phyloP scores from a whole-genome alignment of 2,329 filamentous ascomycete genomes.

The Cladosporium sp. region DNA sequence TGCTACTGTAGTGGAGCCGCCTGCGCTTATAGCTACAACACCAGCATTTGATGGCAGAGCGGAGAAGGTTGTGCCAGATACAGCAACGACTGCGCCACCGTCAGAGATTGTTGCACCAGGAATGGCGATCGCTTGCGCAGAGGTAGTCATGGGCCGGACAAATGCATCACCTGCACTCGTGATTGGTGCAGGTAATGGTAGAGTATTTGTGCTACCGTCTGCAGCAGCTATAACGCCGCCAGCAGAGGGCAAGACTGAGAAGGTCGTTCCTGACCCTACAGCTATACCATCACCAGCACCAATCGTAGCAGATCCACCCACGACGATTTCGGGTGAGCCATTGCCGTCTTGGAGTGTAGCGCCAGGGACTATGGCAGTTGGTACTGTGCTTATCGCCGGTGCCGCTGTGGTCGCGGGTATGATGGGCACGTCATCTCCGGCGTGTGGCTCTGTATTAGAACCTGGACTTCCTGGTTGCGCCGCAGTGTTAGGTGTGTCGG shows the following conservation, averaged over 20 bases:
- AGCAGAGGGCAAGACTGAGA: neutral
- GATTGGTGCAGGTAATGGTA: neutral
- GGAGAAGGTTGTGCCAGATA: slow-evolving; percentile 6
- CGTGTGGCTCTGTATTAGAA: neutral
- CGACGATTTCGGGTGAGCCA: neutral
- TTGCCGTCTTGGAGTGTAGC: neutral
- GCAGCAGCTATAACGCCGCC: slow-evolving; percentile 1
- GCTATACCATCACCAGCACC: neutral
- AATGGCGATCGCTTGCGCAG: neutral
- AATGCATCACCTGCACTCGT: neutral
- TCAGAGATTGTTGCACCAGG: neutral
- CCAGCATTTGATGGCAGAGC: slow-evolving; percentile 8
- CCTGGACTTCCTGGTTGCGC: neutral
- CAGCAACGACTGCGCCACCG: neutral
- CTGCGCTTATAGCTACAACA: neutral
- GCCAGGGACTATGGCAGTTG: neutral
- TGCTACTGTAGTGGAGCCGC: neutral
- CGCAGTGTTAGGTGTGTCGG: neutral
- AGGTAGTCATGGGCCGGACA: neutral
- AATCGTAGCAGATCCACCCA: neutral
- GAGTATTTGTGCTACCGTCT: neutral
- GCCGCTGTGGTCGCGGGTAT: neutral
- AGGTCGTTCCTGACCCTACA: slow-evolving; percentile 4
- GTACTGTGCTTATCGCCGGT: neutral
- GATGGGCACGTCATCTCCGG: neutral